Conservation (phyloP, 345 rosid genomes). For the Eutrema heterophyllum region DNA sequence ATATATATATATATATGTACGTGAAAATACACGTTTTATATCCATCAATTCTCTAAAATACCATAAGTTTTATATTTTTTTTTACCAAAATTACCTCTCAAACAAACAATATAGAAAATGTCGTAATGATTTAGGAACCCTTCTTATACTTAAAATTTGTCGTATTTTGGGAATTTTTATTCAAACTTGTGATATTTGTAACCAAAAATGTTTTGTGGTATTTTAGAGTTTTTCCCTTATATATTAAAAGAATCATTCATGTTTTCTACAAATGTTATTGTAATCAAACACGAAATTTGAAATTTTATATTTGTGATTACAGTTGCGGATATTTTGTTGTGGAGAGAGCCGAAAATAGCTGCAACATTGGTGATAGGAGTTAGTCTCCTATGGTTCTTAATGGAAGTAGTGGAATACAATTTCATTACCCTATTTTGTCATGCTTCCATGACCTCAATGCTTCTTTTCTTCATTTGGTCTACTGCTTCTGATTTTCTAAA, state of each 20-base stretch:
- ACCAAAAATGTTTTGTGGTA: no score
- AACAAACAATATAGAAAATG: no score
- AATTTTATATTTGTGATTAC: constrained; percentile 9
- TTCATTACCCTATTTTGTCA: constrained; percentile 75
- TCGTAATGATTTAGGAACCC: no score
- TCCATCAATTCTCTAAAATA: background rate
- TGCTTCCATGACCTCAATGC: constrained; percentile 62
- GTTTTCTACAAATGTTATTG: background rate
- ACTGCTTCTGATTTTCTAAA: constrained; percentile 48
- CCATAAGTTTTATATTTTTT: no score
- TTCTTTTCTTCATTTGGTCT: constrained; percentile 65
- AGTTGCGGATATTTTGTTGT: constrained; percentile 80
- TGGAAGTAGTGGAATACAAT: constrained; percentile 82
- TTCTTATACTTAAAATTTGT: no score
- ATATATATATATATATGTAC: background rate
- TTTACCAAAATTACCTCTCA: no score
- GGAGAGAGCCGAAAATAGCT: constrained; percentile 60
- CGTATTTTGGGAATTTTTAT: background rate
- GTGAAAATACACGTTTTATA: background rate
- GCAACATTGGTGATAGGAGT: constrained; percentile 48
- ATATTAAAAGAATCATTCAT: background rate
- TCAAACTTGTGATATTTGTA: background rate
- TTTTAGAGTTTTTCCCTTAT: background rate
- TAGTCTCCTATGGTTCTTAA: constrained; percentile 70
- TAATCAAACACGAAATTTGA: background rate